Conservation (phyloP, 116 monocot genomes). For the Dioscorea cayenensis region DNA sequence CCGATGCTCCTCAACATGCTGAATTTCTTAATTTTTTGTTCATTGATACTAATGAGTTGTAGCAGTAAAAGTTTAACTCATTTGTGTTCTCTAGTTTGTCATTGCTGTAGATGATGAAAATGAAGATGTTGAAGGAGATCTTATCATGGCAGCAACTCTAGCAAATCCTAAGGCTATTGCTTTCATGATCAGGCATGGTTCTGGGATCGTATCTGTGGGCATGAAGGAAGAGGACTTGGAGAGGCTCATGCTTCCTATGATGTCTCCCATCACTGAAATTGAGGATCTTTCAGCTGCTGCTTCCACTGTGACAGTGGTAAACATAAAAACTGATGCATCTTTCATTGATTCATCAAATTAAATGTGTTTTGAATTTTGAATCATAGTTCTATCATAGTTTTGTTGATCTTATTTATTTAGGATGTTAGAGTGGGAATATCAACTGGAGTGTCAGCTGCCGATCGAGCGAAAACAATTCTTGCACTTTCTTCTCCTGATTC, state of each 20-base stretch:
- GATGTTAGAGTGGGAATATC: constrained; percentile 62
- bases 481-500: constrained; percentile 62
- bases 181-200: constrained; percentile 77
- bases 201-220: constrained; percentile 77
- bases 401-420: constrained; percentile 14
- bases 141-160: constrained; percentile 80
- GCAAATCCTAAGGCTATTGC: constrained; percentile 51
- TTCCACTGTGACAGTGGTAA: constrained; percentile 69
- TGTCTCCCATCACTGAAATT: constrained; percentile 54
- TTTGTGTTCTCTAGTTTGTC: constrained; percentile 63
- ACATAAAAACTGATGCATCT: neutral
- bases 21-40: neutral
- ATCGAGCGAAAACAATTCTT: constrained; percentile 66
- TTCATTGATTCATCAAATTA: neutral
- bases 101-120: constrained; percentile 88
- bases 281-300: constrained; percentile 47
- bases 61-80: neutral
- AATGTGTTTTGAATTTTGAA: neutral
- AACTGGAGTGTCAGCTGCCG: constrained; percentile 72
- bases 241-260: constrained; percentile 66
- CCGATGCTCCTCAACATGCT: neutral
- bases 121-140: constrained; percentile 53
- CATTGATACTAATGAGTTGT: neutral
- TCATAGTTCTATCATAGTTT: neutral
- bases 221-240: constrained; percentile 75